Conservation (phyloP, 257 asterid genomes). For the Perilla frutescens region DNA sequence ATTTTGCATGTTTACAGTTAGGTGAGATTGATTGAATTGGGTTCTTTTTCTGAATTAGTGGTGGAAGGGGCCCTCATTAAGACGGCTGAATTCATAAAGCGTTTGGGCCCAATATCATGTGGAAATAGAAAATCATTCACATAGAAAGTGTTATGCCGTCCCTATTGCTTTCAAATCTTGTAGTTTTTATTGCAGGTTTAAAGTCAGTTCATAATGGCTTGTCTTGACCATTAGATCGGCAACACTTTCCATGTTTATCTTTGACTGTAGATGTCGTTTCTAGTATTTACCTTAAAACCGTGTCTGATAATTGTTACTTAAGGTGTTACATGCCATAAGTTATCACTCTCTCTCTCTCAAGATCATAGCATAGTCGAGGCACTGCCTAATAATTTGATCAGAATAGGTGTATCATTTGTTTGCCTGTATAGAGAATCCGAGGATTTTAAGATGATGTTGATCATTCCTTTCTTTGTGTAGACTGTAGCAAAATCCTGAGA, state of each 20-base stretch:
- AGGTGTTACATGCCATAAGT: not conserved
- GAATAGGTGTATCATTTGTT: too few relatives aligned
- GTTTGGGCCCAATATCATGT: constrained; percentile 50
- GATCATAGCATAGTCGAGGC: not conserved
- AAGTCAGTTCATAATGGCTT: constrained; percentile 40
- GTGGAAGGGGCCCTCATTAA: constrained; percentile 53
- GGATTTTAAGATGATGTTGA: constrained; percentile 4
- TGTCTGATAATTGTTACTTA: not conserved
- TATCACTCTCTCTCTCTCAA: not conserved
- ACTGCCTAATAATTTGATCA: not conserved
- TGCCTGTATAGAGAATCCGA: too few relatives aligned
- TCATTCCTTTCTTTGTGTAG: constrained; percentile 41
- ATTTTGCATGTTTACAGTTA: constrained; percentile 53
- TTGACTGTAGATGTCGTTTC: constrained; percentile 31
- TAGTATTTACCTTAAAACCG: constrained; percentile 5
- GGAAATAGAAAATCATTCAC: constrained; percentile 41
- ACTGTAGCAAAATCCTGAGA: constrained; percentile 47
- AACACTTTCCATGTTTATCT: constrained; percentile 34
- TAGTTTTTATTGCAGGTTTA: constrained; percentile 33
- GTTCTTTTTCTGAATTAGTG: constrained; percentile 42
- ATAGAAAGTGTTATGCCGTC: constrained; percentile 32
- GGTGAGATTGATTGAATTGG: constrained; percentile 48
- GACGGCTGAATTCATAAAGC: constrained; percentile 43
- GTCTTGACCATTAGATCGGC: constrained; percentile 52
- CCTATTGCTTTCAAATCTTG: constrained; percentile 42